Base-by-base conservation (phyloP, 345 rosid genomes). In the Salix koriyanagi region DNA sequence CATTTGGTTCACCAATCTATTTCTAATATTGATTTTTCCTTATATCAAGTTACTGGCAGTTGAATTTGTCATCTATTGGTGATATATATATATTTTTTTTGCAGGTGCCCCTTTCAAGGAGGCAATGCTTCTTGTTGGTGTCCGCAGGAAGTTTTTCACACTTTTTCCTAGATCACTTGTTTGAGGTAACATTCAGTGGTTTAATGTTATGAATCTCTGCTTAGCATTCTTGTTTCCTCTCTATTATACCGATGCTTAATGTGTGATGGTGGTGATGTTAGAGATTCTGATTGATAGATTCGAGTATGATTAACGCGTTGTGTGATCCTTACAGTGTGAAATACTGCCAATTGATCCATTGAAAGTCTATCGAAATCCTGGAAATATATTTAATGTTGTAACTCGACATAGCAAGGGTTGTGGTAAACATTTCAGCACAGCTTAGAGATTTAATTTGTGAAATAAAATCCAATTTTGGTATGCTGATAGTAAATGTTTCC, bases 121-220 rank as follows among this genome's bases (percentile, higher is more conserved):
- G 56, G 86, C 94, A 89, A 66, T 89, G 92, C 79, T 78, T 89
- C 13, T 77, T 83, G 58, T 65, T 90, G 80, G 67, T 89, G 68
- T 71, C 83, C 18, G 92, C 92, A 1, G 94, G 92, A 26, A 87
- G 91, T 21, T 75, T 90, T 16, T 90, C 94, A 44, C 94, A 90
- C 77, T 90, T 90, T 77, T 90, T 90, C 79, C 82, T 90, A 13
- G 92, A 90, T 74, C 94, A 90, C 69, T 81, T 90, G 75, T 90
- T 90, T 69, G 94, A 90, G 92, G 94, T 90, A 77, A 65, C 6
- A 32, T 66, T 56, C 67, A 12, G 52, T 23, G n/a, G n/a, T 28
- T 30, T 76, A 16, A 8, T 10, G 4, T 26, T 64, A n/a, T 37
- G 54, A 11, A 21, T 42, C 37, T 26, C 3, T 25, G 14, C 21